Conservation (phyloP, 768 basidiomycete species). For the Myochromella boudieri region DNA sequence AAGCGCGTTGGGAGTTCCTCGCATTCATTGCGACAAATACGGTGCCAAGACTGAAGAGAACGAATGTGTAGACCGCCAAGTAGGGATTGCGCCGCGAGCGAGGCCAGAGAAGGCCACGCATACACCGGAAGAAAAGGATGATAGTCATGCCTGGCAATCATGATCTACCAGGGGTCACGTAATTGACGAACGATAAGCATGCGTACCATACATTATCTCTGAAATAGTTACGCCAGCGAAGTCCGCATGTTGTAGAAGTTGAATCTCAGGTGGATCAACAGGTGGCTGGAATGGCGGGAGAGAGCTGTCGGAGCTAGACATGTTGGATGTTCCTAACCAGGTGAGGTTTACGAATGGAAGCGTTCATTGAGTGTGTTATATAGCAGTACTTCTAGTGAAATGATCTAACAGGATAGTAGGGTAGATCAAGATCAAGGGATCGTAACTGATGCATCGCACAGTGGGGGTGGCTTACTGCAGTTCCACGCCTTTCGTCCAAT, state of each 20-base stretch:
- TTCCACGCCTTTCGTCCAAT: no score
- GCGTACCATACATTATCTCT: slow-evolving; percentile 8
- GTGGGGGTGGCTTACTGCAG: no score
- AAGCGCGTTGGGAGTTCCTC: slow-evolving; percentile 6
- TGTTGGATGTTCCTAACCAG: neutral
- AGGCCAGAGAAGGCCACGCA: slow-evolving; percentile 3
- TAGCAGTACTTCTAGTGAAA: neutral
- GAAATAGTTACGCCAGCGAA: slow-evolving; percentile 9
- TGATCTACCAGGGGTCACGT: no score
- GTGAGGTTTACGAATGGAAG: no score
- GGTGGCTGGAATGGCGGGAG: neutral
- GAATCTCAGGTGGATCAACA: neutral
- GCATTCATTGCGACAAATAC: slow-evolving; percentile 13
- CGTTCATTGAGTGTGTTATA: no score
- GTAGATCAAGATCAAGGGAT: neutral
- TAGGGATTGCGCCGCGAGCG: neutral
- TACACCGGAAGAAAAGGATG: slow-evolving; percentile 6
- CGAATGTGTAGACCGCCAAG: slow-evolving; percentile 5
- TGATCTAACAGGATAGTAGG: no score
- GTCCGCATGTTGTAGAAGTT: slow-evolving; percentile 5
- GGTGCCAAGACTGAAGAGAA: slow-evolving; percentile 11
- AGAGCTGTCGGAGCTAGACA: neutral
- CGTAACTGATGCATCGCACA: neutral
- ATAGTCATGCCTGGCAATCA: neutral
- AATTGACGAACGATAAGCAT: neutral